Percentiles rank a stretch among this genome's conserved stretches.
Conservation (phyloP, 768 basidiomycete genomes). For the Mycena kentingensis region DNA sequence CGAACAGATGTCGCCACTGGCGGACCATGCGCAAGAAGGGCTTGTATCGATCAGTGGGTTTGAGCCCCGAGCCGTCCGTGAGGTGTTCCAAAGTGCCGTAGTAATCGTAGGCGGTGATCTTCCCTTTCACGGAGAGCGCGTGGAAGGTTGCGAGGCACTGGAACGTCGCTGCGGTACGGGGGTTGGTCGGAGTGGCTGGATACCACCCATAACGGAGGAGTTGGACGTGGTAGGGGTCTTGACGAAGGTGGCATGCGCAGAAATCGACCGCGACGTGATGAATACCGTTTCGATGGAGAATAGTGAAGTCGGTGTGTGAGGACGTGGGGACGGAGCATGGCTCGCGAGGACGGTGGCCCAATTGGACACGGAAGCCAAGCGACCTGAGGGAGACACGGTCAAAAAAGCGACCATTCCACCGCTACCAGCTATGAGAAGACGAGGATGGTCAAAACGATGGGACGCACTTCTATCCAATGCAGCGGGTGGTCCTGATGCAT, state of each 20-base stretch:
- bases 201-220: neutral
- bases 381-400: neutral
- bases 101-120: neutral
- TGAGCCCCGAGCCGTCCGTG: neutral
- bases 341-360: constrained; percentile 18
- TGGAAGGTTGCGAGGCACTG: neutral
- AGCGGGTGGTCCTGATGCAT: neutral
- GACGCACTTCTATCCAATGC: neutral
- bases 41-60: neutral
- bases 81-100: neutral
- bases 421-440: neutral
- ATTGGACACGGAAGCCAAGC: constrained; percentile 18
- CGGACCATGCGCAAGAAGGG: neutral
- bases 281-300: constrained; percentile 12
- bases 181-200: neutral
- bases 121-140: neutral
- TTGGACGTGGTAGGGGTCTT: neutral
- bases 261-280: constrained; percentile 18
- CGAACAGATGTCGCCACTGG: neutral
- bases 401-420: neutral
- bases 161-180: neutral
- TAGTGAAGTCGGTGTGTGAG: constrained; percentile 4
- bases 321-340: constrained; percentile 5
- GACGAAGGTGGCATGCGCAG: constrained; percentile 12
- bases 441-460: neutral